A percentile compares a stretch with the other conserved stretches of the same genome.
Evolutionary conservation across 352 stramenopile genomes (phyloP).

Genomic region (Phytophthora constricta): DNA sequence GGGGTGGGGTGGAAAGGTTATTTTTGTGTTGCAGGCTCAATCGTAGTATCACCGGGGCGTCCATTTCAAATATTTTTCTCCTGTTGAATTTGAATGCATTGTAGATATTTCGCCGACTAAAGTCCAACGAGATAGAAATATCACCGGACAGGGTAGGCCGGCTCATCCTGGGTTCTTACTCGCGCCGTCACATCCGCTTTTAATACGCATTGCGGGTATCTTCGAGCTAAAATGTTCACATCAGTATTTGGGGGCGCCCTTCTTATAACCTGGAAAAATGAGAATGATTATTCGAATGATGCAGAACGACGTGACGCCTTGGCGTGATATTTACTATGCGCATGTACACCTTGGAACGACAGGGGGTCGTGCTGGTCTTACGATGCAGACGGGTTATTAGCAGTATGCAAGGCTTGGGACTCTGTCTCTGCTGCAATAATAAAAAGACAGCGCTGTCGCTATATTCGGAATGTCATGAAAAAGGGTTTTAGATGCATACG

Average conservation of each 20-base stretch:
- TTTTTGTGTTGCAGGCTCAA: slow-evolving; percentile 5
- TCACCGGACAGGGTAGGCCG: not conserved
- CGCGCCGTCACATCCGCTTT: slow-evolving; percentile 8
- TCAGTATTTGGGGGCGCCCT: slow-evolving; percentile 1
- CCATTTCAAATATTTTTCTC: slow-evolving; percentile 7
- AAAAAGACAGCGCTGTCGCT: slow-evolving; percentile 7
- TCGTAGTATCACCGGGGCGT: slow-evolving; percentile 8
- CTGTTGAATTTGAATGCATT: slow-evolving; percentile 3
- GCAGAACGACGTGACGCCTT: not conserved
- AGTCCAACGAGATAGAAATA: not conserved
- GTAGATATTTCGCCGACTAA: slow-evolving; percentile 1
- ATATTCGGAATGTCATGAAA: slow-evolving; percentile 9
- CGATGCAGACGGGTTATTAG: not conserved
- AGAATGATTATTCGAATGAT: not conserved
- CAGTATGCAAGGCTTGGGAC: slow-evolving; percentile 4
- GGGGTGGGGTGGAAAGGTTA: not conserved
- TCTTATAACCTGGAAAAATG: slow-evolving; percentile 3
- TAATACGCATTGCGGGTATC: not conserved
- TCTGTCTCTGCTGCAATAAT: not conserved
- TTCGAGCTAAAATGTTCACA: slow-evolving; percentile 8
- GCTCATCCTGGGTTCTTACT: not conserved
- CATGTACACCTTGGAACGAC: not conserved
- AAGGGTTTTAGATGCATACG: not conserved
- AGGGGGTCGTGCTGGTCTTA: not conserved
- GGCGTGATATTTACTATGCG: slow-evolving; percentile 1